Evolutionary conservation across 2,329 filamentous ascomycete species (phyloP), one percentile per base, ranked within the genome.

Genomic region (Sclerotinia borealis): DNA sequence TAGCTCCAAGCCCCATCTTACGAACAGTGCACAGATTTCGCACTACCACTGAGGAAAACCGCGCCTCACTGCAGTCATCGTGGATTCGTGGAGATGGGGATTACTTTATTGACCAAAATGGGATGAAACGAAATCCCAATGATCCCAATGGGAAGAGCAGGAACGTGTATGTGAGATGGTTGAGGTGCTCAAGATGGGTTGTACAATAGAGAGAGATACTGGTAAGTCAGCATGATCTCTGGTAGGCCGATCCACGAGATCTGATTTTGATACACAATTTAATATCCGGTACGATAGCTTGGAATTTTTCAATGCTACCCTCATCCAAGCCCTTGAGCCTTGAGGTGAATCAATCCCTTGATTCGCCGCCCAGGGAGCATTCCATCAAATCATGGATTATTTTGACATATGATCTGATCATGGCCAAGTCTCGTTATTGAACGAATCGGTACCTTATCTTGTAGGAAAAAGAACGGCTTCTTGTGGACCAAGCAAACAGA

Each of bases 321-420:
- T 39, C 2, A 19, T 56, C 39, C 19, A 56, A 56, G 39, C 39
- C 27, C 34, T 56, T n/a, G 27, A 56, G 39, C 27, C 34, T 56
- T n/a, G 27, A 56, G 39, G 27, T 31, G 13, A 56, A 45, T n/a
- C 22, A 34, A 31, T 51, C 37, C 59, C 48, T 61, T 27, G 36
- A 51, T 61, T 39, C 37, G 27, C 13, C 37, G 27, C 13, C 41
- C 45, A 43, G 19, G 29, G 34, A 34, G 39, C 37, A 61, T 61
- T 55, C 39, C 59, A 47, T 13, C 29, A 6, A 29, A 39, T n/a
- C 41, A 39, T 56, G 59, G 59, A 48, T 62, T 19, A 37, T 10
- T 39, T 56, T 15, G 50, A 54, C 60, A 29, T 50, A 62, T 62
- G 60, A 62, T 62, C 60, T 27, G 36, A 19, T 52, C 50, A 43